A percentile compares a stretch with the other conserved stretches of the same genome.
Conservation (phyloP, 192 early-diverging fungal genomes). For the Diversispora epigaea region DNA sequence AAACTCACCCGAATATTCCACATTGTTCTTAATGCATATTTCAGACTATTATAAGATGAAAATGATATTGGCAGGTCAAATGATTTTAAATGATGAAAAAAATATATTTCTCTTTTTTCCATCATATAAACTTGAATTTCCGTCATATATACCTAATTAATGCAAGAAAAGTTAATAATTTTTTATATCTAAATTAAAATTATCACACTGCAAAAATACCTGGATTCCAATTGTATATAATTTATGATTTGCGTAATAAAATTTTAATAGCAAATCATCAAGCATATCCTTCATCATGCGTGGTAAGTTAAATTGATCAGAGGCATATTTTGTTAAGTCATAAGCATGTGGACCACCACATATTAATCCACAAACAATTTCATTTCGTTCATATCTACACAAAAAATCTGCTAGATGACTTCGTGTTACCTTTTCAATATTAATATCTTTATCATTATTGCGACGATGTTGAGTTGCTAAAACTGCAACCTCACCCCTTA, state of each 20-base stretch:
- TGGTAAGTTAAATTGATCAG: conserved; percentile 27
- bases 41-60: conserved; percentile 21
- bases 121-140: conserved; percentile 29
- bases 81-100: conserved; percentile 19
- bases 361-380: conserved; percentile 10
- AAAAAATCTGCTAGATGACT: conserved; percentile 17
- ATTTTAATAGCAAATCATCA: conserved; percentile 24
- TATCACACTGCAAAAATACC: neutral
- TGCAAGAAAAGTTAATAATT: neutral
- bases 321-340: conserved; percentile 28
- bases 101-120: conserved; percentile 24
- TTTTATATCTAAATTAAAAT: neutral
- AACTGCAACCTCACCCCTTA: conserved; percentile 8
- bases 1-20: conserved; percentile 31
- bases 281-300: conserved; percentile 36
- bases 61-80: conserved; percentile 26
- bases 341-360: conserved; percentile 24
- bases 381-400: conserved; percentile 27
- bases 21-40: conserved; percentile 5
- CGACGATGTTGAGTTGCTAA: neutral
- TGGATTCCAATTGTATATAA: conserved; percentile 22
- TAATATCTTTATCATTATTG: conserved; percentile 22
- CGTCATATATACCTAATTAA: conserved; percentile 23
- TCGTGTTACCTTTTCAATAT: neutral
- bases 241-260: conserved; percentile 14